Percentiles rank a stretch among this genome's conserved stretches.
phyloP scores from a whole-genome alignment of 1,284 basidiomycete genomes.

The Peniophora sp. region DNA sequence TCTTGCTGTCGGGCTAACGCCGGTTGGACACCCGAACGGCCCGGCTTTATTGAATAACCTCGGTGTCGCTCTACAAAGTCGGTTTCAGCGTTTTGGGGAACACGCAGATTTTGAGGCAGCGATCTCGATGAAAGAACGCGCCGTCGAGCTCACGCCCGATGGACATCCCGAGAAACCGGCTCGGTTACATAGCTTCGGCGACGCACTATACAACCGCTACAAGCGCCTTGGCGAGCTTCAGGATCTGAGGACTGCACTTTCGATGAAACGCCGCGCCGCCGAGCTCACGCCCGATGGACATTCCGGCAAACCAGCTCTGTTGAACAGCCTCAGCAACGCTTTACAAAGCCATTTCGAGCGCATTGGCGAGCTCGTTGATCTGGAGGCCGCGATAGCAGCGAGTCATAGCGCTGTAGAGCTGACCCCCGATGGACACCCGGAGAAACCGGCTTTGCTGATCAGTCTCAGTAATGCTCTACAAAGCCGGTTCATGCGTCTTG shows the following conservation, averaged over 20 bases:
- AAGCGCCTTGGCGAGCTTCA: constrained; percentile 7
- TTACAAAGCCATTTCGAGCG: neutral
- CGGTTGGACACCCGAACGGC: neutral
- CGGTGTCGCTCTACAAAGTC: neutral
- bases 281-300: neutral
- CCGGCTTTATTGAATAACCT: neutral
- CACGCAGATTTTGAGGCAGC: neutral
- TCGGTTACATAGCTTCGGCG: constrained; percentile 18
- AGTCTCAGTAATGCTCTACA: neutral
- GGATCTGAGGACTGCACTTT: constrained; percentile 18
- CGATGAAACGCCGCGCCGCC: neutral
- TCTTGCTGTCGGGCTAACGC: neutral
- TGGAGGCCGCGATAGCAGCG: neutral
- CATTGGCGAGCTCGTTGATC: neutral
- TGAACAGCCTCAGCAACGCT: neutral
- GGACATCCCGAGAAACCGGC: constrained; percentile 4
- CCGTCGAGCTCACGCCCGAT: neutral
- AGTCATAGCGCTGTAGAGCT: neutral
- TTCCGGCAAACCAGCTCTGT: neutral
- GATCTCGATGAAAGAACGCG: neutral
- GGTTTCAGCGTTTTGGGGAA: neutral
- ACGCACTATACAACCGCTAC: constrained; percentile 18
- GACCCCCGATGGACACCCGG: neutral
- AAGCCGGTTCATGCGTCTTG: neutral
- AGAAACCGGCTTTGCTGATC: neutral